Conservation (phyloP, 441 rosid species). For the Corymbia calophylla region DNA sequence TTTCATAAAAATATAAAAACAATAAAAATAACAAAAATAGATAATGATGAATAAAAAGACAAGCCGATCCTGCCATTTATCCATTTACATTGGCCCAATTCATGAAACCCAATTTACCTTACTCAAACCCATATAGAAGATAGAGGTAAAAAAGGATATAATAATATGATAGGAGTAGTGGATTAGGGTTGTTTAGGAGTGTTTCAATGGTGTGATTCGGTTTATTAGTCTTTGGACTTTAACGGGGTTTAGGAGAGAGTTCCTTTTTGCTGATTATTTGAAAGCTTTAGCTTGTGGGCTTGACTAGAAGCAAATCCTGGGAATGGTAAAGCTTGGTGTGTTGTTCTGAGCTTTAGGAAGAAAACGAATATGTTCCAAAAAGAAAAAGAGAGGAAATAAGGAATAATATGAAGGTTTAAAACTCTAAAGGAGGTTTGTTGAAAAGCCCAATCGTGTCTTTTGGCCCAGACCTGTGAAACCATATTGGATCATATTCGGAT, state of each 20-base stretch:
- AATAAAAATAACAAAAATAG: too few relatives aligned
- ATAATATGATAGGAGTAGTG: background rate
- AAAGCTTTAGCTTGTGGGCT: background rate
- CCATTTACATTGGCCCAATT: background rate
- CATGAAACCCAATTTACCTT: background rate
- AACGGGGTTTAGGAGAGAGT: rapidly evolving
- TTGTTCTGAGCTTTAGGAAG: background rate
- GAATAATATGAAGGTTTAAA: background rate
- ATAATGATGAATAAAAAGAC: background rate
- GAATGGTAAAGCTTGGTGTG: background rate
- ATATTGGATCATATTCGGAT: background rate
- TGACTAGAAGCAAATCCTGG: background rate
- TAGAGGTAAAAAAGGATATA: background rate
- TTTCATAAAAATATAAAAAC: too few relatives aligned
- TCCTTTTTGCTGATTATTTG: background rate
- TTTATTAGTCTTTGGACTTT: background rate
- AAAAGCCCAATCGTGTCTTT: background rate
- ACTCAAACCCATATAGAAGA: background rate
- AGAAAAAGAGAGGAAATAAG: background rate
- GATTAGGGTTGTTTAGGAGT: background rate
- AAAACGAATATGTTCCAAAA: background rate
- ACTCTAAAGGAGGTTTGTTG: background rate
- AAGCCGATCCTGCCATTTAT: background rate
- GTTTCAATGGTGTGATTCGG: rapidly evolving
- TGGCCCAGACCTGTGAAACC: background rate